phyloP scores from a whole-genome alignment of 2,329 filamentous ascomycete species.

The Pseudogymnoascus sp. region DNA sequence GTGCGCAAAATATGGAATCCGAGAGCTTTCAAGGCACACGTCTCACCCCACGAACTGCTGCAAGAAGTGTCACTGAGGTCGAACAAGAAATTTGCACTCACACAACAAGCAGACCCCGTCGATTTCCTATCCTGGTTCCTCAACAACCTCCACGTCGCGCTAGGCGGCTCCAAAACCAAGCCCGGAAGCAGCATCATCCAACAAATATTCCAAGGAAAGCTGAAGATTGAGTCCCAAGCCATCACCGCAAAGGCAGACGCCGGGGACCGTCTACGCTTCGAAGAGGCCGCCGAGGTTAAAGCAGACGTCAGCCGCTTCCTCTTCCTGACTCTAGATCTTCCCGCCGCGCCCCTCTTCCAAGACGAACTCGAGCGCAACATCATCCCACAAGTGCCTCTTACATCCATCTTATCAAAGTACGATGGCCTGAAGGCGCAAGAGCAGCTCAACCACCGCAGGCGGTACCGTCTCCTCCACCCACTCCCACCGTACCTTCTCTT shows the following conservation, averaged over 20 bases:
- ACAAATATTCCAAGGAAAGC: slow-evolving; percentile 82
- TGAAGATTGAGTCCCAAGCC: slow-evolving; percentile 87
- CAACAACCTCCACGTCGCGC: slow-evolving; percentile 84
- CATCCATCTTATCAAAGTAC: slow-evolving; percentile 81
- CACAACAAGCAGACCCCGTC: slow-evolving; percentile 85
- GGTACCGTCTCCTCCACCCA: slow-evolving; percentile 83
- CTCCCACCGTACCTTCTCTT: slow-evolving; percentile 86
- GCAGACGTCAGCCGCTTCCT: slow-evolving; percentile 73
- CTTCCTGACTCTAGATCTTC: slow-evolving; percentile 87
- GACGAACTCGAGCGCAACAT: slow-evolving; percentile 92
- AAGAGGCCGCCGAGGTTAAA: slow-evolving; percentile 77
- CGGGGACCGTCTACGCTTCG: slow-evolving; percentile 81
- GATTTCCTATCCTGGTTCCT: slow-evolving; percentile 97
- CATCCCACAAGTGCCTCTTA: slow-evolving; percentile 84
- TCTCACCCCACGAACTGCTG: slow-evolving; percentile 92
- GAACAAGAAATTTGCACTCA: slow-evolving; percentile 86
- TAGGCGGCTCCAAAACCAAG: slow-evolving; percentile 83
- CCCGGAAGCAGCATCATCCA: slow-evolving; percentile 81
- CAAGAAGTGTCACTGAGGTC: slow-evolving; percentile 89
- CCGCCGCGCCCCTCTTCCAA: slow-evolving; percentile 87
- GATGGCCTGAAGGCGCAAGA: slow-evolving; percentile 83
- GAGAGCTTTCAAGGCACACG: slow-evolving; percentile 89
- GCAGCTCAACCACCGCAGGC: slow-evolving; percentile 76
- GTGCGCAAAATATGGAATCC: slow-evolving; percentile 98
- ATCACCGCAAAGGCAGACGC: slow-evolving; percentile 88